Evolutionary conservation across 1,284 basidiomycete genomes (phyloP).

Genomic region (Tetrapyrgos nigripes): DNA sequence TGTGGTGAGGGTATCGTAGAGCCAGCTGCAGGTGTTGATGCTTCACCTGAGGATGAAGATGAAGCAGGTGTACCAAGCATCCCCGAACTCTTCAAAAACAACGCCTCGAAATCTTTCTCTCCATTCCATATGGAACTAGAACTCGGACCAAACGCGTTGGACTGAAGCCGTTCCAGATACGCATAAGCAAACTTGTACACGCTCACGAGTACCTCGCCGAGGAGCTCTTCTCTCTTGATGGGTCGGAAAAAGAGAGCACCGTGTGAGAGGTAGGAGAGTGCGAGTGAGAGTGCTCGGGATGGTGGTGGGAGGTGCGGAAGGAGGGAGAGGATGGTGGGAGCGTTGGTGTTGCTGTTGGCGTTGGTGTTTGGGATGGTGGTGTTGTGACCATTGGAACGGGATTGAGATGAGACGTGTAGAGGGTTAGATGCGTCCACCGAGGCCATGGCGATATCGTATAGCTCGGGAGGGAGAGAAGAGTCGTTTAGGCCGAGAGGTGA

Average conservation of each 20-base stretch:
- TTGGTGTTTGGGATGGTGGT: background rate
- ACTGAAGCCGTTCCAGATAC: constrained; percentile 4
- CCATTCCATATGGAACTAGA: background rate
- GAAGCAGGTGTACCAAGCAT: background rate
- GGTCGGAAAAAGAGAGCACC: constrained; percentile 55
- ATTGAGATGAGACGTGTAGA: background rate
- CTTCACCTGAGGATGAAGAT: background rate
- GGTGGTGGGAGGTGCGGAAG: constrained; percentile 36
- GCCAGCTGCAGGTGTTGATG: constrained; percentile 1
- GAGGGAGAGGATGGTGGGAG: background rate
- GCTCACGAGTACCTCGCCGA: constrained; percentile 16
- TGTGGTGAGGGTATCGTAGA: constrained; percentile 49
- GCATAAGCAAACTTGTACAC: constrained; percentile 31
- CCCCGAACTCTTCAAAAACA: constrained; percentile 1
- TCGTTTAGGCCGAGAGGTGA: no score
- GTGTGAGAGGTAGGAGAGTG: constrained; percentile 50
- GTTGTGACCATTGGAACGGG: background rate
- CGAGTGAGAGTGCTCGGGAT: constrained; percentile 43
- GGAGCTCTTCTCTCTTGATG: constrained; percentile 48
- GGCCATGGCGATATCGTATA: background rate
- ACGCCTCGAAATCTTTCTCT: constrained; percentile 9
- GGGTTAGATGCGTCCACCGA: background rate
- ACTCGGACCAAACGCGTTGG: background rate
- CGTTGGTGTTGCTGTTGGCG: background rate
- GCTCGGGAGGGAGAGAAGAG: background rate